A percentile compares a stretch with the other conserved stretches of the same genome.
phyloP scores from a whole-genome alignment of 202 grass and related monocot species.

The Cymbopogon flexuosus region DNA sequence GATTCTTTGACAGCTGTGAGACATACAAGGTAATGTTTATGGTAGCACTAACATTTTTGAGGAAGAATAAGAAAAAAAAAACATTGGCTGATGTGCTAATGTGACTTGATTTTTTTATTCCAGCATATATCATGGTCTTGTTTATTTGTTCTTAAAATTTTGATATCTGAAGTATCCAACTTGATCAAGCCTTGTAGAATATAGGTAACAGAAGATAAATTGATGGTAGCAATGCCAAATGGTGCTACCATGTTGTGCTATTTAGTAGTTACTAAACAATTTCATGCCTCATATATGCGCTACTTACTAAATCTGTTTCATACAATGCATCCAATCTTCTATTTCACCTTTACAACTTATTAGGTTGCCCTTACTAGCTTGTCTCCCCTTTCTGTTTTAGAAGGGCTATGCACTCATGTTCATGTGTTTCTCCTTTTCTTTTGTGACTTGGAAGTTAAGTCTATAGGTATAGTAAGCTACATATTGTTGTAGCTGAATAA shows the following conservation, averaged over 20 bases:
- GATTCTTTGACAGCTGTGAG: conserved; percentile 78
- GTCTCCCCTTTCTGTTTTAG: conserved; percentile 1
- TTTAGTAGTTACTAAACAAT: background rate
- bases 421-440: background rate
- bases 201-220: background rate
- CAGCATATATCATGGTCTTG: background rate
- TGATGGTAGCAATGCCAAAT: background rate
- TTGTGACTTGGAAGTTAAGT: background rate
- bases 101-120: background rate
- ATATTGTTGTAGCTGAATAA: background rate
- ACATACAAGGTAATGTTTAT: conserved; percentile 76
- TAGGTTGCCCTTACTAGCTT: background rate
- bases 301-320: background rate
- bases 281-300: background rate
- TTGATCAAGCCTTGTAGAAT: background rate
- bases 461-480: background rate
- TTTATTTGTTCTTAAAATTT: background rate
- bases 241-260: background rate
- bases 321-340: background rate
- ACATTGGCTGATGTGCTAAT: background rate
- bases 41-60: background rate
- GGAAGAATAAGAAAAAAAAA: background rate
- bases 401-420: background rate
- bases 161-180: background rate
- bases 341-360: background rate